Conservation (phyloP, 2,329 filamentous ascomycete genomes). For the Cordyceps tenuipes region DNA sequence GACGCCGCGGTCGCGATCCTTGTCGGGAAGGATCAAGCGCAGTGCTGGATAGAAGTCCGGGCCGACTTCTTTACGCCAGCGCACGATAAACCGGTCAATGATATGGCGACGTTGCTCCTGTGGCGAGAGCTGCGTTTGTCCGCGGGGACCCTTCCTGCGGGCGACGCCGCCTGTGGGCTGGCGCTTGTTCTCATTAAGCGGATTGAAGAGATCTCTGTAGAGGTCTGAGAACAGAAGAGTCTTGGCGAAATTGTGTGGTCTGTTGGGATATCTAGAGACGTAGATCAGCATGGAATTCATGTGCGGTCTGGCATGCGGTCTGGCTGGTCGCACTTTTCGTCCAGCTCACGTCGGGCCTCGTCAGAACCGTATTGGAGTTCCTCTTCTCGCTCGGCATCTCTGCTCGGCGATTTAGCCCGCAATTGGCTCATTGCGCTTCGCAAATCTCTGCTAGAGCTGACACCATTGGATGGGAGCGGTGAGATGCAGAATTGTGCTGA, state of each 20-base stretch:
- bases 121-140: constrained; percentile 52
- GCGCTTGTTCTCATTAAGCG: constrained; percentile 68
- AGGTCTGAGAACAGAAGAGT: constrained; percentile 79
- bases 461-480: background rate
- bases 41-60: constrained; percentile 90
- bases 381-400: constrained; percentile 41
- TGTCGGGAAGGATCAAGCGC: constrained; percentile 83
- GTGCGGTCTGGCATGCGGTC: too few species aligned
- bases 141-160: constrained; percentile 51
- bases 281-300: constrained; percentile 16
- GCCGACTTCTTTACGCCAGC: constrained; percentile 83
- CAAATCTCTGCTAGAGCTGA: too few species aligned
- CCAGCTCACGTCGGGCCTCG: constrained; percentile 33
- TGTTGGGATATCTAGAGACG: constrained; percentile 65
- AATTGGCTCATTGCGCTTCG: constrained; percentile 19
- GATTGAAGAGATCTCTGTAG: constrained; percentile 72
- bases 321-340: constrained; percentile 30
- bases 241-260: constrained; percentile 69
- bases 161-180: constrained; percentile 53
- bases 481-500: background rate
- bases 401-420: constrained; percentile 20
- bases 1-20: constrained; percentile 84
- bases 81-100: constrained; percentile 75
- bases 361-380: constrained; percentile 39
- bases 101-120: constrained; percentile 73